Percentiles rank a stretch among this genome's conserved stretches.
These are phyloP conservation scores for Pyrus betulifolia DNA, from an alignment of 306 rosid species.

Conservation along the genomic window DNA sequence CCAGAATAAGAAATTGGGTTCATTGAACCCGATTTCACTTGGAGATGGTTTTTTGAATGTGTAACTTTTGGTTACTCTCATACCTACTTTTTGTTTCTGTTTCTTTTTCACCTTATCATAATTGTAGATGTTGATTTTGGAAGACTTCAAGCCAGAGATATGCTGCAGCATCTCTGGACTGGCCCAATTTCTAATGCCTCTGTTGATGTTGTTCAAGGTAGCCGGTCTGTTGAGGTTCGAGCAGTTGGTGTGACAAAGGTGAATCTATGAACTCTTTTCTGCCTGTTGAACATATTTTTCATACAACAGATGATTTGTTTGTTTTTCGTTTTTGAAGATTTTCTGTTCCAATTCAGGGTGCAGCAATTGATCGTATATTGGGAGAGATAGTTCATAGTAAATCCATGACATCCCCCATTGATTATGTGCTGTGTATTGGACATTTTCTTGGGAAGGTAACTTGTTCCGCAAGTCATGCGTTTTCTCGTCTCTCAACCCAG, in stretches of 20 bases:
- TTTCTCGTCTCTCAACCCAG: neutral
- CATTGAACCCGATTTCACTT: neutral
- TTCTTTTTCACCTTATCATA: constrained; percentile 9
- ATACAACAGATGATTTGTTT: neutral
- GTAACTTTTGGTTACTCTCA: neutral
- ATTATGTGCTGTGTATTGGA: constrained; percentile 80
- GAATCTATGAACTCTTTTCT: constrained; percentile 3
- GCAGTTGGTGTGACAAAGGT: constrained; percentile 96
- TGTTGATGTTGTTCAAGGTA: constrained; percentile 94
- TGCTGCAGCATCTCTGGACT: constrained; percentile 98
- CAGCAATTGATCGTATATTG: constrained; percentile 91
- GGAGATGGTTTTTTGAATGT: neutral
- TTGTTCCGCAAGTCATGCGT: neutral
- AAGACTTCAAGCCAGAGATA: constrained; percentile 87
- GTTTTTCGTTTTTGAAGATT: neutral
- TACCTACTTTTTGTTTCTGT: neutral
- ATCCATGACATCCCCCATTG: constrained; percentile 87
- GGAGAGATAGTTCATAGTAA: constrained; percentile 95
- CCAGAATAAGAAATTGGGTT: neutral
- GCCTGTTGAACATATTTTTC: constrained; percentile 4
- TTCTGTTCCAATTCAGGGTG: constrained; percentile 48
- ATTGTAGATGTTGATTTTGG: constrained; percentile 82
- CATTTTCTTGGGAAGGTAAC: constrained; percentile 95
- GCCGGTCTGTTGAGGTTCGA: constrained; percentile 93
- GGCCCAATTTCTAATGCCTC: constrained; percentile 95